phyloP scores from a whole-genome alignment of 2,329 filamentous ascomycete species.

The Talaromyces sp. region DNA sequence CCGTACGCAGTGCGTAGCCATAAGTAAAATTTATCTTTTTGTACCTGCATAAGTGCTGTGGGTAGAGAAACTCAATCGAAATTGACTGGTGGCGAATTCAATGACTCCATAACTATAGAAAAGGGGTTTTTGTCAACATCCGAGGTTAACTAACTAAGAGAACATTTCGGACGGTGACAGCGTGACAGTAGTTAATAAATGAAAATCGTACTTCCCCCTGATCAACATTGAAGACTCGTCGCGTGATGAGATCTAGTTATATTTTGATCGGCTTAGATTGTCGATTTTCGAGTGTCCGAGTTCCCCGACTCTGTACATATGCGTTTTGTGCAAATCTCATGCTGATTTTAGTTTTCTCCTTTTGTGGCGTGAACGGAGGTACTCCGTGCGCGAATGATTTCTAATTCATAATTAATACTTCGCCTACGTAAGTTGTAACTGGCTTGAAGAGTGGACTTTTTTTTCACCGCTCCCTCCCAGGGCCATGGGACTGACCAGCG shows the following conservation, averaged over 20 bases:
- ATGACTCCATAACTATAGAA: too few relatives aligned
- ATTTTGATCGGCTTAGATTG: neutral
- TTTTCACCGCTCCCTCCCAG: neutral
- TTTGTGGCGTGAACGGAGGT: too few relatives aligned
- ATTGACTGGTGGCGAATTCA: neutral
- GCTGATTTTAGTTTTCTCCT: too few relatives aligned
- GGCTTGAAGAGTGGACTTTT: neutral
- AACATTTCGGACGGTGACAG: too few relatives aligned
- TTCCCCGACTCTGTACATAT: too few relatives aligned
- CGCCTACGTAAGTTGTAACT: neutral
- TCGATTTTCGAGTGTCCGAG: neutral
- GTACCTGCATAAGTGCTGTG: constrained; percentile 2
- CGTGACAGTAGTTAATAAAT: too few relatives aligned
- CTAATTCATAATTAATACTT: too few relatives aligned
- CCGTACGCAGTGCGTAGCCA: too few relatives aligned
- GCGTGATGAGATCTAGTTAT: neutral
- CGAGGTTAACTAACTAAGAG: too few relatives aligned
- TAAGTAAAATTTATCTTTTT: neutral
- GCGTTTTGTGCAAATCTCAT: neutral
- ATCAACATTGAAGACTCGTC: neutral
- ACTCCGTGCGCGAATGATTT: too few relatives aligned
- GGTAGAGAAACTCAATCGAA: constrained; percentile 1
- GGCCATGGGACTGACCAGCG: neutral
- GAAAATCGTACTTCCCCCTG: too few relatives aligned
- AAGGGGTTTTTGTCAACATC: neutral